Evolutionary conservation across 495 filamentous ascomycete species (phyloP).

Genomic region (Baudoinia panamericana): DNA sequence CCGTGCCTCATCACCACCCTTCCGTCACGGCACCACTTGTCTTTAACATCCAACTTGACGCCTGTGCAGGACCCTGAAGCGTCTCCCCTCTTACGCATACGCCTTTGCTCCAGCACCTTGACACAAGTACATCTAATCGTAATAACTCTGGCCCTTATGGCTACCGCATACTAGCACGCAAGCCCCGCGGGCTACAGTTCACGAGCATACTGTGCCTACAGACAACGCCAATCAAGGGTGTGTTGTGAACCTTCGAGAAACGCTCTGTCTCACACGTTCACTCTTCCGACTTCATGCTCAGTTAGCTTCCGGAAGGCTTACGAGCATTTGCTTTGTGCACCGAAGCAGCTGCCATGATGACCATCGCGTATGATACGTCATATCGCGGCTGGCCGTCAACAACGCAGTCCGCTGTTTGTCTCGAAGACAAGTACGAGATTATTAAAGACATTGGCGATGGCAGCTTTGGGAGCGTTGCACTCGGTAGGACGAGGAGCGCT

Average conservation of each 20-base stretch:
- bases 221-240: not conserved
- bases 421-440: slow-evolving; percentile 78
- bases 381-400: slow-evolving; percentile 25
- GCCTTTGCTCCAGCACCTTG: slow-evolving; percentile 1
- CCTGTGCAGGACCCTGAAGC: slow-evolving; percentile 19
- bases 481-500: slow-evolving; percentile 80
- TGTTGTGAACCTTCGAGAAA: not conserved
- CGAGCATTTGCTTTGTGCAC: slow-evolving; percentile 2
- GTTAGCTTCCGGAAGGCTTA: slow-evolving; percentile 8
- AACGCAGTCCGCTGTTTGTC: slow-evolving; percentile 19
- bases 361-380: slow-evolving; percentile 27
- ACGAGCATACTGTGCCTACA: not conserved
- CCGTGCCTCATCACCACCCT: slow-evolving; percentile 8
- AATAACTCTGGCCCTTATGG: slow-evolving; percentile 10
- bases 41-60: slow-evolving; percentile 21
- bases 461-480: slow-evolving; percentile 90
- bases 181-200: not conserved
- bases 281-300: slow-evolving; percentile 9
- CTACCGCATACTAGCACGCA: not conserved
- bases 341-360: slow-evolving; percentile 19
- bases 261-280: too few species aligned
- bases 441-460: slow-evolving; percentile 98
- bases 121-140: slow-evolving; percentile 13
- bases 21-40: slow-evolving; percentile 7
- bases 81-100: not conserved